These are phyloP conservation scores for Colletotrichum musae DNA, from an alignment of 2,329 filamentous ascomycete genomes.

Conservation along the genomic window DNA sequence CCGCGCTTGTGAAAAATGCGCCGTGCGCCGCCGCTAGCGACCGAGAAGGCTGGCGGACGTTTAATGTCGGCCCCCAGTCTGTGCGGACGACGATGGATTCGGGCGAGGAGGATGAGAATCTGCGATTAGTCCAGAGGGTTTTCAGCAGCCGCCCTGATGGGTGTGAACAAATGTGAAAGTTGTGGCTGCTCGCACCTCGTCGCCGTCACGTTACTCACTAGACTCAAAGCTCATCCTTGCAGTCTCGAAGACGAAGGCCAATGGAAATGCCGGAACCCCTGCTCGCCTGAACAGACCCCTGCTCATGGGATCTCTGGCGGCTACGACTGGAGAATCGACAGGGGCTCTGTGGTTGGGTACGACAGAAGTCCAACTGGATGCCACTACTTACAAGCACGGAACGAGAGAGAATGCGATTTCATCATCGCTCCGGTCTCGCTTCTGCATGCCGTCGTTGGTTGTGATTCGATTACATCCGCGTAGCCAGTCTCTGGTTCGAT, in stretches of 20 bases:
- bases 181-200: conserved; percentile 46
- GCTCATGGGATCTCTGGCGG: conserved; percentile 49
- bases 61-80: conserved; percentile 12
- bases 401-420: conserved; percentile 4
- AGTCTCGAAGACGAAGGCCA: conserved; percentile 49
- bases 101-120: not conserved
- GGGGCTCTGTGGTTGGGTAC: conserved; percentile 9
- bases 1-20: conserved; percentile 43
- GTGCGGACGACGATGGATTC: conserved; percentile 8
- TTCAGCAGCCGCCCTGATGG: conserved; percentile 21
- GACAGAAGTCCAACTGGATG: not conserved
- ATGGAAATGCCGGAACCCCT: conserved; percentile 51
- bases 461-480: conserved; percentile 11
- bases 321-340: conserved; percentile 50
- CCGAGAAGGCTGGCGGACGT: not conserved
- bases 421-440: conserved; percentile 19
- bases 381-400: not conserved
- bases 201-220: conserved; percentile 53
- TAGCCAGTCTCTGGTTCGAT: not conserved
- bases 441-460: conserved; percentile 16
- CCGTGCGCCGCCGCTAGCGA: conserved; percentile 8
- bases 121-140: not conserved
- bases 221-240: conserved; percentile 44
- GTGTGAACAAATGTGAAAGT: conserved; percentile 33
- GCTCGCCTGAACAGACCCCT: conserved; percentile 45